These are phyloP conservation scores for Parafenestella ontariensis DNA, from an alignment of 2,329 filamentous ascomycete species.

Conservation along the genomic window DNA sequence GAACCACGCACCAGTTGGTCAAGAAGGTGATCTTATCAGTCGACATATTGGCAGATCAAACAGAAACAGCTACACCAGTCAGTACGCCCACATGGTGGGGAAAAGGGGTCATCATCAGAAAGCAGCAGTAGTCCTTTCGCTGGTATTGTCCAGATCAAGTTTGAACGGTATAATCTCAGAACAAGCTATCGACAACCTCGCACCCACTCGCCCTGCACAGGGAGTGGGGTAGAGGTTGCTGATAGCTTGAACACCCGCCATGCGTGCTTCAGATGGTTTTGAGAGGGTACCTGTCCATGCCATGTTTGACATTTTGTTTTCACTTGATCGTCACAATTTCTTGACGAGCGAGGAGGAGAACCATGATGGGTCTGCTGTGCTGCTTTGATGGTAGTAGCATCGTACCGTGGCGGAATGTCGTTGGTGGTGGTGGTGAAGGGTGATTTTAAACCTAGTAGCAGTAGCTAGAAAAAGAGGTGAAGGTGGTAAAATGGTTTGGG, in stretches of 20 bases:
- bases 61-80: constrained; percentile 51
- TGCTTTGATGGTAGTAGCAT: constrained; percentile 18
- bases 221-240: not conserved
- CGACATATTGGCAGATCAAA: constrained; percentile 72
- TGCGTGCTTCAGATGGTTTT: constrained; percentile 28
- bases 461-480: not conserved
- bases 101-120: constrained; percentile 53
- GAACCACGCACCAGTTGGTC: constrained; percentile 73
- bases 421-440: not conserved
- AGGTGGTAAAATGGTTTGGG: not conserved
- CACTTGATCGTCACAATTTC: constrained; percentile 14
- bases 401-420: constrained; percentile 13
- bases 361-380: constrained; percentile 3
- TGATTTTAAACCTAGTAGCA: not conserved
- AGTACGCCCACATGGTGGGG: constrained; percentile 35
- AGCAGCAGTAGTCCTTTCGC: constrained; percentile 84
- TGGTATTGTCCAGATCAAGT: constrained; percentile 90
- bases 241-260: constrained; percentile 26
- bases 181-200: constrained; percentile 9
- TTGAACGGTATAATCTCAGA: constrained; percentile 66
- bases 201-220: not conserved
- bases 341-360: constrained; percentile 5
- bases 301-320: constrained; percentile 7
- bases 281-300: constrained; percentile 27
- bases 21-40: constrained; percentile 86